phyloP scores from a whole-genome alignment of 306 rosid genomes.

The Quercus dentata region DNA sequence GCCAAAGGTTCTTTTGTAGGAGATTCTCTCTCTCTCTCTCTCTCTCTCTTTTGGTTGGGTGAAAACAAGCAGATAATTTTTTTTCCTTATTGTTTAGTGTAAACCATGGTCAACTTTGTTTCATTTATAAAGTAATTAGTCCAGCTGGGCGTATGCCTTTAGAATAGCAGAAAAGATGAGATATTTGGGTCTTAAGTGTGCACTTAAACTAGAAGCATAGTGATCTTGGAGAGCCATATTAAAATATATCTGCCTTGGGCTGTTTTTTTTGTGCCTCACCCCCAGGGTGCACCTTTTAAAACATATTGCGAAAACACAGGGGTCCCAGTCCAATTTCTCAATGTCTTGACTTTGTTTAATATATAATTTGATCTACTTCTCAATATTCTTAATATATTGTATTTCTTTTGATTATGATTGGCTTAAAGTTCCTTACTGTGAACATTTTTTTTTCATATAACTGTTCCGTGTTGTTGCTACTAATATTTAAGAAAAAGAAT shows the following conservation, averaged over 20 bases:
- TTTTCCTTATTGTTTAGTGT: not conserved
- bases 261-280: not conserved
- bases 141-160: not conserved
- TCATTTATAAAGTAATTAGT: not conserved
- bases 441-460: too few relatives aligned
- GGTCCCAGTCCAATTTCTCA: not conserved
- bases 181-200: not conserved
- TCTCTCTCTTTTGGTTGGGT: not conserved
- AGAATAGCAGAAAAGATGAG: not conserved
- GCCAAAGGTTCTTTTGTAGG: not conserved
- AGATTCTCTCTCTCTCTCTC: not conserved
- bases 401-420: not conserved
- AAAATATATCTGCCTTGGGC: not conserved
- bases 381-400: not conserved
- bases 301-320: not conserved
- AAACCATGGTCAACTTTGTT: not conserved
- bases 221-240: not conserved
- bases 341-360: not conserved
- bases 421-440: not conserved
- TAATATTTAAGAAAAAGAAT: not conserved
- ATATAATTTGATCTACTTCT: not conserved
- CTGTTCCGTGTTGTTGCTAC: not conserved
- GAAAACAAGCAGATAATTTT: not conserved
- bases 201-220: not conserved
- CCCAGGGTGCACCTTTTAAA: not conserved